phyloP scores from a whole-genome alignment of 179 eudicot species.

The Spinacia oleracea region DNA sequence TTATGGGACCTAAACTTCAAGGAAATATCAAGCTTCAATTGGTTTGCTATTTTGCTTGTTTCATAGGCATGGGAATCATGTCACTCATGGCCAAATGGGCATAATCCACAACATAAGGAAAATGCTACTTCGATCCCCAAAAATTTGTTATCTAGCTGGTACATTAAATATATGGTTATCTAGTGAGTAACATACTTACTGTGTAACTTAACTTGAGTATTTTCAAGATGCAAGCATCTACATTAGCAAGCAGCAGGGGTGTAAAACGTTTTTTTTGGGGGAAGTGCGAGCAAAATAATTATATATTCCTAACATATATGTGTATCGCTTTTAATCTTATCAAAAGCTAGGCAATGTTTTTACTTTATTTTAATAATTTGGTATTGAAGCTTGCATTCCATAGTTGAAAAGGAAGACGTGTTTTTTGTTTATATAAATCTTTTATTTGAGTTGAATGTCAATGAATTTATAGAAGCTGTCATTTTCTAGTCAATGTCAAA shows the following conservation, averaged over 20 bases:
- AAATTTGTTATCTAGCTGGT: neutral
- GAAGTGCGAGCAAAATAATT: no score
- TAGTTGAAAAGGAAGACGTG: neutral
- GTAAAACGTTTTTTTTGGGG: neutral
- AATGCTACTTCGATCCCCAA: neutral
- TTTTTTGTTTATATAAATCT: neutral
- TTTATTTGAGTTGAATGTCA: neutral
- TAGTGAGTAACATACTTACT: no score
- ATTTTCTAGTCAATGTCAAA: neutral
- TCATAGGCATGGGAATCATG: slow-evolving; percentile 43
- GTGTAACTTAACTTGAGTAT: neutral
- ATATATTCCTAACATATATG: neutral
- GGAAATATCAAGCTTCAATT: slow-evolving; percentile 43
- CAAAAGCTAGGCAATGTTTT: neutral
- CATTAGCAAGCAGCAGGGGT: neutral
- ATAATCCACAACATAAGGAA: neutral
- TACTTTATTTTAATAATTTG: neutral
- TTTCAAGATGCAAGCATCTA: neutral
- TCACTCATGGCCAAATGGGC: slow-evolving; percentile 59
- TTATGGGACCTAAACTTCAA: slow-evolving; percentile 45
- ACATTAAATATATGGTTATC: no score
- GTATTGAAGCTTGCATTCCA: neutral
- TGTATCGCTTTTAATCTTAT: neutral
- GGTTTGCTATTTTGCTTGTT: slow-evolving; percentile 37
- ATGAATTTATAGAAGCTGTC: neutral